Base-by-base conservation (phyloP, 495 filamentous ascomycete genomes). In the Penicillium arizonense region DNA sequence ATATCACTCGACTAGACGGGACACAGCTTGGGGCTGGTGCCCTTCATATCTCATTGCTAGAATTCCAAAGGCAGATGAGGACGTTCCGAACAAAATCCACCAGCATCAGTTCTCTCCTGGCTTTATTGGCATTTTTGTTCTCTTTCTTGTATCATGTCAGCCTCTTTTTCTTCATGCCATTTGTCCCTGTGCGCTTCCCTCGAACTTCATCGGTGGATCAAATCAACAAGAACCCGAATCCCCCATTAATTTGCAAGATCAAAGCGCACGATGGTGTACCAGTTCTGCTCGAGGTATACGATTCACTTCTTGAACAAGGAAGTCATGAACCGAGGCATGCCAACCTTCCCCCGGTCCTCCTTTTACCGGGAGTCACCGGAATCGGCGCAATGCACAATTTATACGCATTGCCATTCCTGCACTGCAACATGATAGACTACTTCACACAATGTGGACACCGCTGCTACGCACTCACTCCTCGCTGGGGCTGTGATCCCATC, bases 371-470 rank as follows among this genome's bases (percentile, higher is more conserved):
- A 68, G 73, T 87, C 47, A 84, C 83, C 4, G 86, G 85, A 20
- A 77, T 83, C 9, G 70, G 79, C 9, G 81, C 86, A 4, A 82
- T 85, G 59, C 78, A 87, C 50, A 80, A 82, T 56, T 84, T 87
- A 37, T 87, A 72, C 37, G 77, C 84, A 18, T 72, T 87, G 20
- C 85, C 85, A 1, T 87, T 83, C 32, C 84, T 87, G 56, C 75
- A 74, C 16, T 79, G 75, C 50, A 87, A 87, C 64, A 79, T 83
- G 34, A 73, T 88, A 52, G 81, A 86, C 52, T 86, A 84, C 65
- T 85, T 87, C 64, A 76, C 74, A 8, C 69, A 74, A 4, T 77
- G 77, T 4, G 85, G 84, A 20, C 83, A 84, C 64, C 74, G 77
- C 3, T 77, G 82, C 42, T 86, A 77, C 51, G 57, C 81, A n/a